A percentile compares a stretch with the other conserved stretches of the same genome.
These are phyloP conservation scores for Leccinum ochraceum DNA, from an alignment of 768 basidiomycete genomes.

Conservation along the genomic window DNA sequence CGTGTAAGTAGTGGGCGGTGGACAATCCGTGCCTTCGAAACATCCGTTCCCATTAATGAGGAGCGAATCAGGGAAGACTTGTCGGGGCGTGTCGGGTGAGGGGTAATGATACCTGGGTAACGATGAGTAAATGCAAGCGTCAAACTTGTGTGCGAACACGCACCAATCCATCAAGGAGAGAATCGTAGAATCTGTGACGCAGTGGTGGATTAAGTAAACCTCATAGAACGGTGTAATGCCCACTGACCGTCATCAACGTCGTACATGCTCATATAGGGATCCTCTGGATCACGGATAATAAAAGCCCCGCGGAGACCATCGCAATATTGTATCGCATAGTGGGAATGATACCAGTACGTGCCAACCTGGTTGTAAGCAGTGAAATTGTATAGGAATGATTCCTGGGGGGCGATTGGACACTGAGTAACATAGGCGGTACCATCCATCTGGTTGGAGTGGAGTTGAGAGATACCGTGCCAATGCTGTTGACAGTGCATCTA, in stretches of 20 bases:
- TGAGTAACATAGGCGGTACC: constrained; percentile 42
- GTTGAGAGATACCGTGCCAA: constrained; percentile 32
- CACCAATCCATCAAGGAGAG: background rate
- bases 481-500: constrained; percentile 18
- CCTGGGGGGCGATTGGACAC: constrained; percentile 38
- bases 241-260: constrained; percentile 26
- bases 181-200: background rate
- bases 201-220: background rate
- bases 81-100: constrained; percentile 4
- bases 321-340: constrained; percentile 21
- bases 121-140: background rate
- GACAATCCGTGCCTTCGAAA: constrained; percentile 21
- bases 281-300: constrained; percentile 15
- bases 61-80: constrained; percentile 31
- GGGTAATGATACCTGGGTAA: constrained; percentile 22
- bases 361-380: constrained; percentile 33
- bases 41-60: constrained; percentile 45
- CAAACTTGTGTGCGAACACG: background rate
- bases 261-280: constrained; percentile 19
- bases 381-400: constrained; percentile 41
- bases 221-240: background rate
- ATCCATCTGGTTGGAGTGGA: constrained; percentile 26
- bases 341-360: constrained; percentile 40
- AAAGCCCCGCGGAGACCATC: constrained; percentile 42
- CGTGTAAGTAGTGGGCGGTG: constrained; percentile 32